Evolutionary conservation across 1,139 yeast genomes (phyloP), one percentile per base, ranked within the genome.

Genomic region (Fermentozyma sake): DNA sequence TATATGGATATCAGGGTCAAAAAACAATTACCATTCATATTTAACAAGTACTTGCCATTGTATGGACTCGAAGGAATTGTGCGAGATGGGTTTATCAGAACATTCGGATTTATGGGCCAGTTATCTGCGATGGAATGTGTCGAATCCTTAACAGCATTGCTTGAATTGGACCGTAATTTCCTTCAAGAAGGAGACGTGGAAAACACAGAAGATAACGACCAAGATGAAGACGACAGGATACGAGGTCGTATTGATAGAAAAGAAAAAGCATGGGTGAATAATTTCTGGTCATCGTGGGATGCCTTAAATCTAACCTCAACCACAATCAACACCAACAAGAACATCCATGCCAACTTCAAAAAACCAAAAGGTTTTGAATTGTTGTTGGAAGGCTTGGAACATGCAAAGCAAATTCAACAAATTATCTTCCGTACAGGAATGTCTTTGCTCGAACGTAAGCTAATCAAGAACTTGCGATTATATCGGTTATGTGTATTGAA

Each of bases 271-370:
- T 91, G 96, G 94, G 77, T 89, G 3, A 72, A 75, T 29, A 87
- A 89, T 49, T 93, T 93, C 52, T 91, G 98, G 97, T 70, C 77
- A 17, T 84, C 95, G 9, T 93, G 95, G 93, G 98, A 91, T 57
- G 86, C 97, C 1, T 62, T 89, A 27, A 62, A 52, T 34, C 79
- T 78, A 50, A 66, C 40, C 12, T 23, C 50, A 6, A 32, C 37
- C 10, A 27, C 30, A 4, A 31, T 32, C 9, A 35, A 41, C 4
- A 34, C 39, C 9, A 38, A 35, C 11, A 28, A 25, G 12, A 16
- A 37, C 8, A 20, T 36, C 6, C 40, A 37, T 17, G 30, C 46
- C 7, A 40, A 42, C 12, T 41, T 53, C 22, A 58, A 53, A 20
- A 62, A 59, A 31, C 50, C 64, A 14, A 65, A 57, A 33, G 75